Evolutionary conservation across 129 eudicot genomes (phyloP).

Genomic region (Calendula officinalis): DNA sequence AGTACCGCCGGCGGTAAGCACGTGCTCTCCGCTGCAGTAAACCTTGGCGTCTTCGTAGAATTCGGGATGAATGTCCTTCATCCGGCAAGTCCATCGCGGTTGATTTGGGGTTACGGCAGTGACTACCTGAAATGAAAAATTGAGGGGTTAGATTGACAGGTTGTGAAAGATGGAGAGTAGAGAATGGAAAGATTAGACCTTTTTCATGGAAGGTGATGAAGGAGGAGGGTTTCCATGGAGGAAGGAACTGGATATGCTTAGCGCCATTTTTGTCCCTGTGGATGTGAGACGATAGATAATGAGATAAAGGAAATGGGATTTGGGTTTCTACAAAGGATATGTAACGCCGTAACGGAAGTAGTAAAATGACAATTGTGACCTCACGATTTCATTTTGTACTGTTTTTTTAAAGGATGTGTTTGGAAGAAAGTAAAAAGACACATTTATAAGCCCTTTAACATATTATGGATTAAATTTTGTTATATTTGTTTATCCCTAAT

Average conservation of each 20-base stretch:
- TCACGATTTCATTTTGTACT: neutral
- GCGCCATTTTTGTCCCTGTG: conserved; percentile 23
- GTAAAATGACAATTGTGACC: conserved; percentile 11
- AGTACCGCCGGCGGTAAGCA: conserved; percentile 75
- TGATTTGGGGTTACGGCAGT: conserved; percentile 23
- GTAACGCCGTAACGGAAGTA: neutral
- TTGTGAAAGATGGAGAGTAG: neutral
- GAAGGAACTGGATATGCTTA: conserved; percentile 46
- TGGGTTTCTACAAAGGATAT: neutral
- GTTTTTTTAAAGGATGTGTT: neutral
- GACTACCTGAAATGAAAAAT: conserved; percentile 15
- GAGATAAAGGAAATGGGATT: conserved; percentile 10
- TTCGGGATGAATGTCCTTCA: conserved; percentile 75
- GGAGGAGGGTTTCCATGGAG: conserved; percentile 40
- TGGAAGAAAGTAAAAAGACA: too few species aligned
- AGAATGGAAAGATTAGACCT: conserved; percentile 4
- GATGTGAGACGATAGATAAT: conserved; percentile 15
- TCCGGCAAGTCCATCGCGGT: conserved; percentile 56
- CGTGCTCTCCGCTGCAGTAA: conserved; percentile 75
- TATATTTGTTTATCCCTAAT: too few species aligned
- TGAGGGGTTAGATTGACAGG: conserved; percentile 1
- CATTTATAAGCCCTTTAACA: too few species aligned
- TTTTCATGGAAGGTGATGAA: conserved; percentile 34
- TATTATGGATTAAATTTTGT: too few species aligned
- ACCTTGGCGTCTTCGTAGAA: conserved; percentile 69